phyloP scores from a whole-genome alignment of 2,329 filamentous ascomycete genomes.

The Emergomyces orientalis region DNA sequence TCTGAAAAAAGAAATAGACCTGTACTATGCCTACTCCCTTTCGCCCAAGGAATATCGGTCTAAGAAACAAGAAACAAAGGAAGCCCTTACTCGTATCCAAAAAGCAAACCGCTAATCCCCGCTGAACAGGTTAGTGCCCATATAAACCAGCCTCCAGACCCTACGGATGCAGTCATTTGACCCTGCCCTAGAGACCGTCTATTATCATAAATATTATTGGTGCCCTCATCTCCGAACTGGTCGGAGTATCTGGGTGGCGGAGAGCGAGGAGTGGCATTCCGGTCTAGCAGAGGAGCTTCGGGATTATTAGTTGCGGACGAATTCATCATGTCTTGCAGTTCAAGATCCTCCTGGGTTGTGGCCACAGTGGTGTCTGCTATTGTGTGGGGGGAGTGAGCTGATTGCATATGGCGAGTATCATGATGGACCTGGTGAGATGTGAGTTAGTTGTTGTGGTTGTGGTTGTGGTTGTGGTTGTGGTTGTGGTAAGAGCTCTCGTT shows the following conservation, averaged over 20 bases:
- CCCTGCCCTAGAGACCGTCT: not conserved
- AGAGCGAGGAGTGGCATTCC: constrained; percentile 13
- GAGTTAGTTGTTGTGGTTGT: not conserved
- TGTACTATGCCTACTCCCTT: not conserved
- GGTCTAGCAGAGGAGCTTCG: constrained; percentile 26
- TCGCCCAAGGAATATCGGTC: not conserved
- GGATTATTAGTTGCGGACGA: constrained; percentile 13
- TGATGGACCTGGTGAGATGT: not conserved
- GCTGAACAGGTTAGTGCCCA: constrained; percentile 50
- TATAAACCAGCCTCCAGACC: constrained; percentile 35
- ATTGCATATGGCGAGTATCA: not conserved
- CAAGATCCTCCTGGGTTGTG: constrained; percentile 3
- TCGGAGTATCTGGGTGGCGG: constrained; percentile 5
- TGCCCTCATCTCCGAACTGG: not conserved
- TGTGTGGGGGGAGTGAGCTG: not conserved
- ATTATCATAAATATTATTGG: not conserved
- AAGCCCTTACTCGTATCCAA: constrained; percentile 49
- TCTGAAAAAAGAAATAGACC: not conserved
- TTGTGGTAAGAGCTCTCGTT: too few relatives aligned
- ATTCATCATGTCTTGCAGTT: constrained; percentile 24
- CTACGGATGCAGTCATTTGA: not conserved
- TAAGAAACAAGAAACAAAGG: not conserved
- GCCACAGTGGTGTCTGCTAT: not conserved
- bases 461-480: not conserved
- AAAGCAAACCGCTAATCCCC: constrained; percentile 49